Percentiles rank a stretch among this genome's conserved stretches.
Evolutionary conservation across 495 filamentous ascomycete genomes (phyloP).

Genomic region (Hypoxylon lienhwacheense): DNA sequence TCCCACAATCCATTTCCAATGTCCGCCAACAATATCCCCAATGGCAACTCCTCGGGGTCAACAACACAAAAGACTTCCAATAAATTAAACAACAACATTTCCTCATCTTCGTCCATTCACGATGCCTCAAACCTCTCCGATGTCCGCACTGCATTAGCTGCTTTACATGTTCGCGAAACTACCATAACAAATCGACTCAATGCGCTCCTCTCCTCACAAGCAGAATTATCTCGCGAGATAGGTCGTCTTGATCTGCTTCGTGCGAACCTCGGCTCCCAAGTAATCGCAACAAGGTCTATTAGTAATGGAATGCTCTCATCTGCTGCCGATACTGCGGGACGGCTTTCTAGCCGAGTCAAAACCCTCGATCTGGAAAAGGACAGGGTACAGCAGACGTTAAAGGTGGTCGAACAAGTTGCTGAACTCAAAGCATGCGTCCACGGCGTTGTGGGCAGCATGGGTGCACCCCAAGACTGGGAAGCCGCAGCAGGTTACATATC

Average conservation of each 20-base stretch:
- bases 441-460: constrained; percentile 95
- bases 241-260: constrained; percentile 87
- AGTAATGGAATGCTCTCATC: constrained; percentile 85
- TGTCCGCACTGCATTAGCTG: constrained; percentile 72
- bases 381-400: constrained; percentile 82
- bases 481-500: constrained; percentile 87
- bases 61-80: constrained; percentile 26
- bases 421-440: constrained; percentile 95
- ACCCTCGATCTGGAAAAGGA: constrained; percentile 86
- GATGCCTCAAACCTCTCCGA: constrained; percentile 73
- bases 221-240: constrained; percentile 79
- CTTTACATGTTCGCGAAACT: constrained; percentile 74
- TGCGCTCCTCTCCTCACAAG: constrained; percentile 73
- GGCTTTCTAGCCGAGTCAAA: constrained; percentile 82
- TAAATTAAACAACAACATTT: constrained; percentile 32
- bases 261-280: constrained; percentile 83
- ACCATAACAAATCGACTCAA: constrained; percentile 73
- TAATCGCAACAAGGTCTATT: constrained; percentile 78
- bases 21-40: constrained; percentile 40
- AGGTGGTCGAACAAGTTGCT: constrained; percentile 92
- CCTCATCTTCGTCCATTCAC: constrained; percentile 55
- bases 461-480: constrained; percentile 98
- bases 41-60: constrained; percentile 39
- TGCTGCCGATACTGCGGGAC: constrained; percentile 81
- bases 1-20: constrained; percentile 37